Evolutionary conservation across 495 filamentous ascomycete species (phyloP).

Genomic region (Lasiosphaeria miniovina): DNA sequence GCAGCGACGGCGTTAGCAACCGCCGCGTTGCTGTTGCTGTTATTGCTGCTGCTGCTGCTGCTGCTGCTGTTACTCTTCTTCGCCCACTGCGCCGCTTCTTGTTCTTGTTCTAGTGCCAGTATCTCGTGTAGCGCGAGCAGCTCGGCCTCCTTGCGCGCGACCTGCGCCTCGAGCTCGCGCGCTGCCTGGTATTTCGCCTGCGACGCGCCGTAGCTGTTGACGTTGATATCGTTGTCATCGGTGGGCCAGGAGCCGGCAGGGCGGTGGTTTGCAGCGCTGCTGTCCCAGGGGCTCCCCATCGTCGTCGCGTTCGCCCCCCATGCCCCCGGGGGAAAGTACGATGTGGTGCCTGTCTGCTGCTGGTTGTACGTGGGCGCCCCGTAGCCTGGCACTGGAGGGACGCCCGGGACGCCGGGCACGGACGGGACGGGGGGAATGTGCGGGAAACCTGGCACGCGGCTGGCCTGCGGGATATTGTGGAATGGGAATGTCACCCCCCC

Average conservation of each 20-base stretch:
- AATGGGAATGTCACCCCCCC: not conserved
- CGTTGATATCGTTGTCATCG: conserved; percentile 7
- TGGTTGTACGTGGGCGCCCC: not conserved
- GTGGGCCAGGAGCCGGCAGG: conserved; percentile 27
- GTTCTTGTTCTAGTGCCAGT: conserved; percentile 16
- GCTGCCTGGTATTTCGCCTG: conserved; percentile 29
- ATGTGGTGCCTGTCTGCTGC: not conserved
- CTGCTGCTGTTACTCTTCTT: not conserved
- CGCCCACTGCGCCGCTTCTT: conserved; percentile 4
- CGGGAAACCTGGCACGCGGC: not conserved
- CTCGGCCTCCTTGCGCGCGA: conserved; percentile 24
- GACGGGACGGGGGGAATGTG: not conserved
- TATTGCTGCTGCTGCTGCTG: not conserved
- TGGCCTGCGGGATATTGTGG: not conserved
- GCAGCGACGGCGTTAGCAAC: too few species aligned
- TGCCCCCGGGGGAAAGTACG: not conserved
- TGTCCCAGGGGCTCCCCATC: too few species aligned
- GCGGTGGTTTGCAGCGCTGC: conserved; percentile 2
- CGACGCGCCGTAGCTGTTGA: conserved; percentile 18
- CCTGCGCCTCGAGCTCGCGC: conserved; percentile 28
- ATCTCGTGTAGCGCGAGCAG: conserved; percentile 19
- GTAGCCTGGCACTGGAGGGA: not conserved
- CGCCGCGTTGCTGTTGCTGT: too few species aligned
- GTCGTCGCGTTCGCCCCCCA: not conserved
- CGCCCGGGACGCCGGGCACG: conserved; percentile 1